Conservation (phyloP, 495 filamentous ascomycete species). For the Beverwykella pulmonaria region DNA sequence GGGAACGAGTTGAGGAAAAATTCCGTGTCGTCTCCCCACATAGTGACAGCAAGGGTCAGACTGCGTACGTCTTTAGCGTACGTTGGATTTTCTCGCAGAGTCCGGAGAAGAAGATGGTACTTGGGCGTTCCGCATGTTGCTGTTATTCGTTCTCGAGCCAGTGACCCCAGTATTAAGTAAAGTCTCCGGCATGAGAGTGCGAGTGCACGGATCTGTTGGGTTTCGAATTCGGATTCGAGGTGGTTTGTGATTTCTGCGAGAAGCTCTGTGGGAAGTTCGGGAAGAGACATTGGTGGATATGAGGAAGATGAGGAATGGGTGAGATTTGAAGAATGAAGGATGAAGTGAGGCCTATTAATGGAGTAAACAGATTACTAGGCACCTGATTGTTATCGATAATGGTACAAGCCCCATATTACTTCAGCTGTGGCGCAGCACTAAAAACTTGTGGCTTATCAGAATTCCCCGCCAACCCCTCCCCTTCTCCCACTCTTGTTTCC, state of each 20-base stretch:
- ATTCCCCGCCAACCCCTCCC: neutral
- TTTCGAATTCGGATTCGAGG: neutral
- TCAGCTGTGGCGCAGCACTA: neutral
- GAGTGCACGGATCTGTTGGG: neutral
- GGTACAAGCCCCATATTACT: neutral
- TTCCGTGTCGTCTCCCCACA: neutral
- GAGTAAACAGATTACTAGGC: neutral
- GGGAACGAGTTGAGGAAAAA: neutral
- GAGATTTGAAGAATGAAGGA: too few relatives aligned
- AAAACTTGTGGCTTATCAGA: neutral
- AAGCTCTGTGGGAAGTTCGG: neutral
- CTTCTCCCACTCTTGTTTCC: constrained; percentile 8
- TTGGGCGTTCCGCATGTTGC: neutral
- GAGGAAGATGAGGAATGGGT: neutral
- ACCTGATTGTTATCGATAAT: neutral
- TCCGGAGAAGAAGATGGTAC: neutral
- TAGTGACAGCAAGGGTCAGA: neutral
- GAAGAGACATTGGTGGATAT: neutral
- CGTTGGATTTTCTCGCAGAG: neutral
- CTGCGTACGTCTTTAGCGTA: neutral
- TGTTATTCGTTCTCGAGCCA: neutral
- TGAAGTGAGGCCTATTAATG: neutral
- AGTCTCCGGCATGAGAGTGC: neutral
- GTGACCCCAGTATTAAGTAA: neutral
- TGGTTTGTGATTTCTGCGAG: neutral